These are phyloP conservation scores for Penicillium bovifimosum DNA, from an alignment of 495 filamentous ascomycete species.

Conservation along the genomic window DNA sequence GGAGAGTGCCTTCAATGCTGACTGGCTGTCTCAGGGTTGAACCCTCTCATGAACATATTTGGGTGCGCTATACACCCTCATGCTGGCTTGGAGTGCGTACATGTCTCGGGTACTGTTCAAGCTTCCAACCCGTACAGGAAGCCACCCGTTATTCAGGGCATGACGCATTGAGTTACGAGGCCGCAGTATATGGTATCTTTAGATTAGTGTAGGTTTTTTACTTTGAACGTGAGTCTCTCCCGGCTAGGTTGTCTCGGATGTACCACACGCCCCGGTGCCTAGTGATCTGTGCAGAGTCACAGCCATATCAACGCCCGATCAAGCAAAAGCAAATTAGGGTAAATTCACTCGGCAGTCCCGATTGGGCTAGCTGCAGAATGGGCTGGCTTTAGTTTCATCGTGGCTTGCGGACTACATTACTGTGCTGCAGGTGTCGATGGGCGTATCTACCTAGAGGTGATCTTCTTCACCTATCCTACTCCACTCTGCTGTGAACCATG, in stretches of 20 bases:
- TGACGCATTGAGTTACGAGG: background rate
- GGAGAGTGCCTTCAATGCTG: constrained; percentile 6
- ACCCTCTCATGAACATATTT: background rate
- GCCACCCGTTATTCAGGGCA: background rate
- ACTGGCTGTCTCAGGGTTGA: constrained; percentile 12
- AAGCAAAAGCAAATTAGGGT: too few species aligned
- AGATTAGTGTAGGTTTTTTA: background rate
- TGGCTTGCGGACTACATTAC: background rate
- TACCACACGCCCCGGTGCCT: too few species aligned
- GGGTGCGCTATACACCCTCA: background rate
- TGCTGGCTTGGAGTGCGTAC: background rate
- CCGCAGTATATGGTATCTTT: constrained; percentile 1
- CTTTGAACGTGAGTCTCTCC: too few species aligned
- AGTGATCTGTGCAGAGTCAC: background rate
- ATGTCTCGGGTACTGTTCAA: constrained; percentile 5
- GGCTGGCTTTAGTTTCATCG: constrained; percentile 3
- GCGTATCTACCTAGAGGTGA: background rate
- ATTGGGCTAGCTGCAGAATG: constrained; percentile 3
- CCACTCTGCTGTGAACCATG: too few species aligned
- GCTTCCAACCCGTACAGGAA: background rate
- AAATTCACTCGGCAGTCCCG: background rate
- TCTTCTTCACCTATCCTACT: background rate
- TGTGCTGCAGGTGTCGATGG: background rate
- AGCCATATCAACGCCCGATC: background rate
- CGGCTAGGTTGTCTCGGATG: background rate